Evolutionary conservation across 2,329 filamentous ascomycete species (phyloP).

Genomic region (Cladosporium sp.): DNA sequence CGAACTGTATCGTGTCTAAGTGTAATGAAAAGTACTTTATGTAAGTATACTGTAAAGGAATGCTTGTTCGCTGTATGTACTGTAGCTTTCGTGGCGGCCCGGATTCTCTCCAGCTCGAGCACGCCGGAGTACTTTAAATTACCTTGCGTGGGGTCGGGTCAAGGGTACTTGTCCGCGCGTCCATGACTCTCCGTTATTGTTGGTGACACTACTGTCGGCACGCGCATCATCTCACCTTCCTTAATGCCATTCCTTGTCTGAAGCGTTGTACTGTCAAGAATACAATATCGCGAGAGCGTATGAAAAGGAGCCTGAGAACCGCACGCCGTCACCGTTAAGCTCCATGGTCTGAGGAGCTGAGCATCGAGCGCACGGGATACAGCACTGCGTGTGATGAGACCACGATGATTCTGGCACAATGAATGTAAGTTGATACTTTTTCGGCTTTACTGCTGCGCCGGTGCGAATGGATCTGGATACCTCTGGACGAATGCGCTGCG

Average conservation of each 20-base stretch:
- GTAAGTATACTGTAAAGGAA: background rate
- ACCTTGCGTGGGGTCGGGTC: background rate
- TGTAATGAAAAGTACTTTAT: background rate
- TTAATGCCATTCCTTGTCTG: background rate
- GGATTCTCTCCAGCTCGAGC: too few species aligned
- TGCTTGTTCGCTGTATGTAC: background rate
- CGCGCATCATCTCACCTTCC: background rate
- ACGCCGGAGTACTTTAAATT: too few species aligned
- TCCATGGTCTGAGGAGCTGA: background rate
- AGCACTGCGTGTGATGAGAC: background rate
- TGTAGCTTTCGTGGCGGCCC: too few species aligned
- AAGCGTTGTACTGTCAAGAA: background rate
- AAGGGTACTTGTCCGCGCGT: background rate
- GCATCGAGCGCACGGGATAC: background rate
- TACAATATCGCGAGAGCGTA: background rate
- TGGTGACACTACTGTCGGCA: background rate
- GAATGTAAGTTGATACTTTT: background rate
- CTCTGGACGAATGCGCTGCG: background rate
- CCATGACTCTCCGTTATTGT: background rate
- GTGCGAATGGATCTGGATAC: background rate
- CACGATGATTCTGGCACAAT: conserved; percentile 3
- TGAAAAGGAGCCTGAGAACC: background rate
- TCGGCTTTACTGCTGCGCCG: background rate
- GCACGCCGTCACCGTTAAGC: background rate
- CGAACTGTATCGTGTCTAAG: background rate